Percentiles rank a stretch among this genome's conserved stretches.
phyloP scores from a whole-genome alignment of 495 filamentous ascomycete genomes.

The Daldinia concentrica region DNA sequence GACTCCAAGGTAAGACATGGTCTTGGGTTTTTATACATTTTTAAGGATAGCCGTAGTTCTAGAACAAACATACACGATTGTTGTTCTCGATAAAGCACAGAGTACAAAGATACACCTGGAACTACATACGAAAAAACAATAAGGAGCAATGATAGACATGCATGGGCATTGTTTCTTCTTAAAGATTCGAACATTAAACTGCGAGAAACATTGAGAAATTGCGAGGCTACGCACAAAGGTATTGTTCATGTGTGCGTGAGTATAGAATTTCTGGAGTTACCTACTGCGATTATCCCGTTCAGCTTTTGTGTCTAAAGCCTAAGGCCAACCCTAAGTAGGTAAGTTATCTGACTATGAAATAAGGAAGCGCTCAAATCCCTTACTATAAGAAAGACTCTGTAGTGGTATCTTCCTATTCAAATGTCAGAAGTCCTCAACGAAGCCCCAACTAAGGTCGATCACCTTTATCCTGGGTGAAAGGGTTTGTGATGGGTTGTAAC shows the following conservation, averaged over 20 bases:
- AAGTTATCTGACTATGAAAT: neutral
- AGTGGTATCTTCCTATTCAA: neutral
- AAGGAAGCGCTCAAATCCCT: neutral
- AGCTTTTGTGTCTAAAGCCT: neutral
- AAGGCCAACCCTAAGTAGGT: neutral
- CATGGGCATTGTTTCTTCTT: neutral
- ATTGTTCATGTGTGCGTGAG: neutral
- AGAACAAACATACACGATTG: neutral
- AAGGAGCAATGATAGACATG: neutral
- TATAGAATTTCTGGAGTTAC: neutral
- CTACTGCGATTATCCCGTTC: neutral
- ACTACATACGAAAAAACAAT: neutral
- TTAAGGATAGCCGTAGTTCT: neutral
- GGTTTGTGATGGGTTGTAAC: neutral
- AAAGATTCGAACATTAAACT: neutral
- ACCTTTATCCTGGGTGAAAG: neutral
- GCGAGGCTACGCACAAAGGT: neutral
- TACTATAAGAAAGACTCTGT: neutral
- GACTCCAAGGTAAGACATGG: neutral
- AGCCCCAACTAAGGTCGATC: neutral
- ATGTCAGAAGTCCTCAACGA: neutral
- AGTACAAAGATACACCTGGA: neutral
- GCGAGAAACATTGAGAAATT: neutral
- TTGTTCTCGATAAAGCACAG: conserved; percentile 19
- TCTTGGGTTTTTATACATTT: neutral